Conservation (phyloP, 768 basidiomycete genomes). For the Leccinum longicurvipes region DNA sequence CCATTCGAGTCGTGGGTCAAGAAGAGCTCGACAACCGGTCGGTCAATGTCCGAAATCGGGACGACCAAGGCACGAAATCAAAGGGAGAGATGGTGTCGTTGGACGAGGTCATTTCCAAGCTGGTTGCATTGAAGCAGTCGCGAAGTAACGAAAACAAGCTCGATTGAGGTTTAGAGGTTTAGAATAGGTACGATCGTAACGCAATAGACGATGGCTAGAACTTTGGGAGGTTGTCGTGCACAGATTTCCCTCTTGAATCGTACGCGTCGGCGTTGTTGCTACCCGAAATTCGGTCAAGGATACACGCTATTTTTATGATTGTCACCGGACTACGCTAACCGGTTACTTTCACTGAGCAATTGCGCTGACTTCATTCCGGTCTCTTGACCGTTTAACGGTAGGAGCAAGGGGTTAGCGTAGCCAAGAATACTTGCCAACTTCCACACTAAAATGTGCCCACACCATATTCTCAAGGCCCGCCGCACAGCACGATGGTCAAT, state of each 20-base stretch:
- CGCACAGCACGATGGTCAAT: no score
- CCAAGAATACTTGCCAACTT: no score
- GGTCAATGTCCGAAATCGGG: conserved; percentile 94
- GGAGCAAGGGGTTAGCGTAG: no score
- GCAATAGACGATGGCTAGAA: not conserved
- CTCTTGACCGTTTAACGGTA: no score
- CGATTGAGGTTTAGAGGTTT: conserved; percentile 19
- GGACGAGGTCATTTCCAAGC: conserved; percentile 64
- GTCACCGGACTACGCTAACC: no score
- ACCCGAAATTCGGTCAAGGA: no score
- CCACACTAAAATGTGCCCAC: no score
- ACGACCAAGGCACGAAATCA: conserved; percentile 85
- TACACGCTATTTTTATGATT: no score
- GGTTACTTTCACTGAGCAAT: no score
- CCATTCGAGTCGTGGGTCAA: conserved; percentile 80
- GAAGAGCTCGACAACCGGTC: conserved; percentile 83
- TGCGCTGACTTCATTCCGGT: no score
- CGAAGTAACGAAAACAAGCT: conserved; percentile 54
- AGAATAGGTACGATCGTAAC: not conserved
- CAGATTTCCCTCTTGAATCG: not conserved
- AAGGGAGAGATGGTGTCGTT: conserved; percentile 73
- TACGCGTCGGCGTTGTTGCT: not conserved
- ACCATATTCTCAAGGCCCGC: no score
- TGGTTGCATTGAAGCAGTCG: conserved; percentile 66
- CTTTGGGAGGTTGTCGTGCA: not conserved